phyloP scores from a whole-genome alignment of 139 green algal genomes.

The Penium margaritaceum region DNA sequence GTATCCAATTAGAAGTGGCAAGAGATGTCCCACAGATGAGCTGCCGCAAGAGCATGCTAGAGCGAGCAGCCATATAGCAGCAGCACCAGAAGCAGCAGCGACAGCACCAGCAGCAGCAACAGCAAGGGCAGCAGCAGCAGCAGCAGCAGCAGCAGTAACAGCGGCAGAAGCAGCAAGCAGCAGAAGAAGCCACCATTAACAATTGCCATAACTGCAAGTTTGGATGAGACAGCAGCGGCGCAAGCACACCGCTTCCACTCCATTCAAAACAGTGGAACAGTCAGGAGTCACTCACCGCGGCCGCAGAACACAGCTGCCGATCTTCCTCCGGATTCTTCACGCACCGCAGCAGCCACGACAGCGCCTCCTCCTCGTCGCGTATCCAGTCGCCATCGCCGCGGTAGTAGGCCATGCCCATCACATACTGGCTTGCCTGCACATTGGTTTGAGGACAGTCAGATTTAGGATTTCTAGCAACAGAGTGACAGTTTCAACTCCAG shows the following conservation, averaged over 20 bases:
- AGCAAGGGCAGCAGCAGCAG: background rate
- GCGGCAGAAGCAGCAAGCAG: background rate
- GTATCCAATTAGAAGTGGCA: no score
- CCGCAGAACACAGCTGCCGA: background rate
- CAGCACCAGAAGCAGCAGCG: background rate
- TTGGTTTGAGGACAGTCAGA: no score
- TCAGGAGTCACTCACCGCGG: constrained; percentile 16
- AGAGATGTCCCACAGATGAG: no score
- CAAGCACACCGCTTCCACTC: no score
- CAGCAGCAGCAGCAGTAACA: background rate
- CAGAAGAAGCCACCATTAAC: no score
- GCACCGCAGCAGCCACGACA: constrained; percentile 32
- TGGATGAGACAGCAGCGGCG: no score
- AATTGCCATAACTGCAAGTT: no score
- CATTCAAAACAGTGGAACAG: background rate
- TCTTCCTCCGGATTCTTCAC: constrained; percentile 8
- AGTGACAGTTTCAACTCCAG: no score
- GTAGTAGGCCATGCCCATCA: constrained; percentile 40
- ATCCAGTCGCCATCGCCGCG: constrained; percentile 26
- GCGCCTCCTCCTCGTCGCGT: constrained; percentile 32
- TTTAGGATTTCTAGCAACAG: no score
- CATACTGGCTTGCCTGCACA: constrained; percentile 32
- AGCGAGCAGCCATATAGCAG: background rate
- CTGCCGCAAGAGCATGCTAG: background rate
- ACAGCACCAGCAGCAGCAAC: background rate